Base-by-base conservation (phyloP, 768 basidiomycete genomes). In the Mycena vulgaris region DNA sequence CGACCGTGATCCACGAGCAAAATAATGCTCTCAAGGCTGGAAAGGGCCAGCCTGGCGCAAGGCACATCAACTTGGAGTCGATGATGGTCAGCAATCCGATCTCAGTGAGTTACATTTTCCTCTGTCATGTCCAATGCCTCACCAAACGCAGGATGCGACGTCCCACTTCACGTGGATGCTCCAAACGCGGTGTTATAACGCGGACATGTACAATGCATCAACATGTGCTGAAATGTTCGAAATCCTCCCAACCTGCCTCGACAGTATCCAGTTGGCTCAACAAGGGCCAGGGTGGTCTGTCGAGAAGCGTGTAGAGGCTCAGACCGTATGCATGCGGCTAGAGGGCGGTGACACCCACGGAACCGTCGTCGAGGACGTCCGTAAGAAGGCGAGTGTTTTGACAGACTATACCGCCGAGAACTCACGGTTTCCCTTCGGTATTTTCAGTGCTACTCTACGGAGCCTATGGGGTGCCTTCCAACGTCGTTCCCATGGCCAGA, bases 1-100 rank as follows among this genome's bases (percentile, higher is more conserved):
- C 80, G 2, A 79, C 80, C 11, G 81, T 80, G 16, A 81, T 83
- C 10, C 76, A 82, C 64, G 75, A 77, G 66, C 74, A 77, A 30
- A 83, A 83, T 70, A 68, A 68, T 21, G 76, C 75, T 13, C 35
- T 81, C 35, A 75, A 69, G 2, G 58, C 49, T 7, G 74, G 76
- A 6, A 68, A 61, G 21, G 76, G 76, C 1, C 55, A 66, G 10
- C 68, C 68, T 28, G 76, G 73, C 17, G 72, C 75, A 16, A 57
- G 71, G 16, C 78, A 72, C 42, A 74, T 82, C 62, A 79, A 82
- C 45, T 71, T 83, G 9, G 81, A 83, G 47, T 75, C 80, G 14
- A 71, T 82, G 52, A 77, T 81, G 71, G 31, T 81, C 40, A 80
- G 77, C 69, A 82, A 81, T 71, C 80, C 78, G 23, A 55, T 75